A percentile compares a stretch with the other conserved stretches of the same genome.
phyloP scores from a whole-genome alignment of 257 asterid species.

The Euphrasia confusa region DNA sequence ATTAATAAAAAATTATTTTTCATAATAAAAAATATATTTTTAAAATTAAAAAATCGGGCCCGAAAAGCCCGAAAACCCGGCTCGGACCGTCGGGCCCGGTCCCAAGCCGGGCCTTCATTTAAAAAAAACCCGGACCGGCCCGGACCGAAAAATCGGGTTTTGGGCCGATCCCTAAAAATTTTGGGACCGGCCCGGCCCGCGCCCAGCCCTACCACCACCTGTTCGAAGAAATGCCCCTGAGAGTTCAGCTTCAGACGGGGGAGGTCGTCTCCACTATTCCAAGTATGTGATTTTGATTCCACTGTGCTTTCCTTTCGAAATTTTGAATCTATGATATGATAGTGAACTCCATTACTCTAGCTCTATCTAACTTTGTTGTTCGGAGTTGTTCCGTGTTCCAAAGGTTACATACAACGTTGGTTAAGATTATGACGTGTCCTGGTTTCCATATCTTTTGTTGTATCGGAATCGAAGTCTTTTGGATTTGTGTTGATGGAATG shows the following conservation, averaged over 20 bases:
- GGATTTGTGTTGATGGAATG: conserved; percentile 10
- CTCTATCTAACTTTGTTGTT: conserved; percentile 5
- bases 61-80: too few relatives aligned
- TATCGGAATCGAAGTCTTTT: conserved; percentile 6
- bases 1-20: too few relatives aligned
- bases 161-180: too few relatives aligned
- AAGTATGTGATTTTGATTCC: conserved; percentile 38
- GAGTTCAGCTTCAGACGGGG: conserved; percentile 98
- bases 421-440: conserved; percentile 1
- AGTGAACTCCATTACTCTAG: conserved; percentile 7
- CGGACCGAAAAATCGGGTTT: too few relatives aligned
- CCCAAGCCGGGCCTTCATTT: too few relatives aligned
- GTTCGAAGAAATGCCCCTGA: too few relatives aligned
- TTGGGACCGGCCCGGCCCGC: too few relatives aligned
- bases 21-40: too few relatives aligned
- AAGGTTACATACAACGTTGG: background rate
- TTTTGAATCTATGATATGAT: conserved; percentile 14
- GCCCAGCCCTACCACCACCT: too few relatives aligned
- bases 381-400: conserved; percentile 20
- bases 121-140: too few relatives aligned
- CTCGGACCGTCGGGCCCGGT: too few relatives aligned
- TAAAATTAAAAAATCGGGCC: too few relatives aligned
- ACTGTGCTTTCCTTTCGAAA: background rate
- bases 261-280: conserved; percentile 98
- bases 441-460: background rate